phyloP scores from a whole-genome alignment of 345 rosid species.

The Bruguiera parviflora region DNA sequence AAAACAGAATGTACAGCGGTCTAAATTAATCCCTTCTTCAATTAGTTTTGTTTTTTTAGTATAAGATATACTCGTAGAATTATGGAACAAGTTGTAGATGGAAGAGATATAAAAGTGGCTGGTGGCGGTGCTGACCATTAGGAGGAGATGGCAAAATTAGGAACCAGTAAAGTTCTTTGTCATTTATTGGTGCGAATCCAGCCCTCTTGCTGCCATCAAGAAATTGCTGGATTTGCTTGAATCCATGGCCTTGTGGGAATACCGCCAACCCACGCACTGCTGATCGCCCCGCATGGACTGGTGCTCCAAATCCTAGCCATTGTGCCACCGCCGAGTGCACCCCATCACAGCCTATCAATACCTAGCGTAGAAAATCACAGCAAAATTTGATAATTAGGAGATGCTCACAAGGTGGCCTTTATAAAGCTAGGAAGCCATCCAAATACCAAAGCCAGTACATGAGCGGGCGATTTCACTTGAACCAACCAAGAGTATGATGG shows the following conservation, averaged over 20 bases:
- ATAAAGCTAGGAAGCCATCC: too few relatives aligned
- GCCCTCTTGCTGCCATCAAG: constrained; percentile 26
- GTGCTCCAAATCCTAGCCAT: constrained; percentile 29
- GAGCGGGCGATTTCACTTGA: not conserved
- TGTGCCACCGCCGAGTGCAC: constrained; percentile 36
- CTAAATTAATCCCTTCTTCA: not conserved
- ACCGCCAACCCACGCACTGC: constrained; percentile 31
- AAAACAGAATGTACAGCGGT: too few relatives aligned
- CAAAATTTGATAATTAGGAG: too few relatives aligned
- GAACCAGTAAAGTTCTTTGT: constrained; percentile 33
- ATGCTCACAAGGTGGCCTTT: too few relatives aligned
- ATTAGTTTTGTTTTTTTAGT: not conserved
- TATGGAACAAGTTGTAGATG: not conserved
- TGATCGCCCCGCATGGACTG: constrained; percentile 26
- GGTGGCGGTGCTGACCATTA: constrained; percentile 20
- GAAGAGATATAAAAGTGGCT: not conserved
- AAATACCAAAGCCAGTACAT: not conserved
- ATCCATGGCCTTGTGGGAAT: constrained; percentile 31
- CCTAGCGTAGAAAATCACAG: constrained; percentile 7
- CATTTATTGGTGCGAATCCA: constrained; percentile 25
- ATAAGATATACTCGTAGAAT: not conserved
- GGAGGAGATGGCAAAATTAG: constrained; percentile 13
- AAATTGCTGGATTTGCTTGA: constrained; percentile 17
- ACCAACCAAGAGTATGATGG: too few relatives aligned
- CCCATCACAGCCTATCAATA: constrained; percentile 50